Conservation (phyloP, 1,284 basidiomycete genomes). For the Athelia psychrophila region DNA sequence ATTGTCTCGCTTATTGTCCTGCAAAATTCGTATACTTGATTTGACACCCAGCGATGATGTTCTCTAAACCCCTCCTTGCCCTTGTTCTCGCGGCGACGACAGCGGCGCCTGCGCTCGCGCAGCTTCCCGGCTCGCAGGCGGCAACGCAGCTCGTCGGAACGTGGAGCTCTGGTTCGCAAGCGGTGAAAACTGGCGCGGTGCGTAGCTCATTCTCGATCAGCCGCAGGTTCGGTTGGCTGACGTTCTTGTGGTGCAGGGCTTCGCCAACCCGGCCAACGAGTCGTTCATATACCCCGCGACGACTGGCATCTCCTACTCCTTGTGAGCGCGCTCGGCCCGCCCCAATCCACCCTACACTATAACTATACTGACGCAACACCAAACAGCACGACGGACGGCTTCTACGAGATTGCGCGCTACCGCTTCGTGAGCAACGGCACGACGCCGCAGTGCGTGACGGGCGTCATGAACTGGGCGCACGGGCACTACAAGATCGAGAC, state of each 20-base stretch:
- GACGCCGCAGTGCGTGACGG: conserved; percentile 79
- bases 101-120: conserved; percentile 12
- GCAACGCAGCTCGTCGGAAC: conserved; percentile 72
- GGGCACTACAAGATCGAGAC: conserved; percentile 64
- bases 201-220: conserved; percentile 31
- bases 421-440: conserved; percentile 84
- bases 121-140: conserved; percentile 45
- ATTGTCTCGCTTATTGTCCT: background rate
- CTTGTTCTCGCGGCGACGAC: conserved; percentile 35
- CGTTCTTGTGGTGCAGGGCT: conserved; percentile 50
- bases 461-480: conserved; percentile 84
- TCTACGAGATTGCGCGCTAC: conserved; percentile 87
- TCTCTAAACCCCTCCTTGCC: conserved; percentile 30
- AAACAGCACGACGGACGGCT: conserved; percentile 64
- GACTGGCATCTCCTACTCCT: conserved; percentile 85
- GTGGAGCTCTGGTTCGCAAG: conserved; percentile 78
- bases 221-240: conserved; percentile 1
- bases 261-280: conserved; percentile 78
- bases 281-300: conserved; percentile 80
- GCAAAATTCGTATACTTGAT: background rate
- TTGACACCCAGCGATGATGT: conserved; percentile 26
- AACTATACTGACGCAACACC: conserved; percentile 1
- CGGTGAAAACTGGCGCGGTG: conserved; percentile 82
- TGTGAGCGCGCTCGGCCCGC: no score
- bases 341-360: no score